These are phyloP conservation scores for Cryptococcus depauperatus DNA, from an alignment of 1,284 basidiomycete genomes.

Conservation along the genomic window DNA sequence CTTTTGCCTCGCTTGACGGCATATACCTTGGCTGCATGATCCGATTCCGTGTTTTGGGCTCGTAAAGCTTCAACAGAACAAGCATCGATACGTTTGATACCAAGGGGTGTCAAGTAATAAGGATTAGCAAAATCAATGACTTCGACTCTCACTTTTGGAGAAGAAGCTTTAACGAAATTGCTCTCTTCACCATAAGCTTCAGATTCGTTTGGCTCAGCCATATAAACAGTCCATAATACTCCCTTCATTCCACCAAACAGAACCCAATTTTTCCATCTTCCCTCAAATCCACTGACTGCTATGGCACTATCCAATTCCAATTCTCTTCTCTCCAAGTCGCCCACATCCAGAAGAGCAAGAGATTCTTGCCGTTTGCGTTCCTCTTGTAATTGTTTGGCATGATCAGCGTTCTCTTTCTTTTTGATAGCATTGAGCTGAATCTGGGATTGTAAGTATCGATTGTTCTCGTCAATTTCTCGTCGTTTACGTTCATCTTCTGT, in stretches of 20 bases:
- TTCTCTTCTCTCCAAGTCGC: constrained; percentile 34
- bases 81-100: constrained; percentile 36
- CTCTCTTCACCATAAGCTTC: constrained; percentile 44
- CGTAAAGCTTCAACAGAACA: constrained; percentile 30
- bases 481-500: constrained; percentile 25
- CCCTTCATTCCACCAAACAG: constrained; percentile 38
- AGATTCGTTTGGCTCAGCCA: constrained; percentile 29
- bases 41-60: constrained; percentile 25
- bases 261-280: constrained; percentile 29
- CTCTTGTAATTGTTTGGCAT: constrained; percentile 22
- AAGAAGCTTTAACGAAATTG: constrained; percentile 47
- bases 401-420: constrained; percentile 28
- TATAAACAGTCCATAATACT: constrained; percentile 40
- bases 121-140: constrained; percentile 41
- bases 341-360: constrained; percentile 27
- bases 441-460: constrained; percentile 31
- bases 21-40: constrained; percentile 29
- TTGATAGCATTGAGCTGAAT: constrained; percentile 34
- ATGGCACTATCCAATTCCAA: constrained; percentile 31
- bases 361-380: constrained; percentile 25
- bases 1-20: constrained; percentile 37
- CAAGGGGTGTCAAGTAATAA: constrained; percentile 37
- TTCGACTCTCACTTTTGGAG: constrained; percentile 31
- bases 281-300: constrained; percentile 28
- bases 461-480: constrained; percentile 25